phyloP scores from a whole-genome alignment of 139 green algal species.

The Picochlorum sp. region DNA sequence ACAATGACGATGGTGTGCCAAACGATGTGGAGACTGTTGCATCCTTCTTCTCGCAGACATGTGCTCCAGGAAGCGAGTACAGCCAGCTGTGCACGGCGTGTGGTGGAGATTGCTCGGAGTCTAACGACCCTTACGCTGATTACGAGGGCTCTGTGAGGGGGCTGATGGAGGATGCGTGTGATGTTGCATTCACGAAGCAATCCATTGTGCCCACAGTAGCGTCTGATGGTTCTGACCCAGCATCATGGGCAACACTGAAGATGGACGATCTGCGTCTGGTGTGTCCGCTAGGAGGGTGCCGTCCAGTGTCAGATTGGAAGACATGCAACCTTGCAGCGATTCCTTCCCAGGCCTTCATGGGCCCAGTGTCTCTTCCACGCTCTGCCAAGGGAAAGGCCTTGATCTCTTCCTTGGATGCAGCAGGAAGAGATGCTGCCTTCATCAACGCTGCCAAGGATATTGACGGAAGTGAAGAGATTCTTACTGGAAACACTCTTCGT shows the following conservation, averaged over 20 bases:
- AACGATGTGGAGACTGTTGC: constrained; percentile 23
- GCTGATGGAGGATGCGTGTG: constrained; percentile 36
- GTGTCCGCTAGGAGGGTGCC: constrained; percentile 26
- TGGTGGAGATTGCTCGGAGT: constrained; percentile 20
- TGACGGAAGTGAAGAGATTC: not conserved
- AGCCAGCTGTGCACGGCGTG: constrained; percentile 25
- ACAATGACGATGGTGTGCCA: not conserved
- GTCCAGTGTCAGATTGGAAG: constrained; percentile 7
- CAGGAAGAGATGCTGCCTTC: constrained; percentile 5
- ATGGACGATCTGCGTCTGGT: constrained; percentile 22
- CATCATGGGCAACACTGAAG: constrained; percentile 11
- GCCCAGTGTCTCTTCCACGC: constrained; percentile 15
- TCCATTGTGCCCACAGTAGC: constrained; percentile 14
- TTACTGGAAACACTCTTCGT: not conserved
- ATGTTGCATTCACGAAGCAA: constrained; percentile 47
- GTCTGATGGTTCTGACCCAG: constrained; percentile 6
- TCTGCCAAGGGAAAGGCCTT: constrained; percentile 8
- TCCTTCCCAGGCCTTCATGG: constrained; percentile 23
- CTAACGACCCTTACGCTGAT: constrained; percentile 32
- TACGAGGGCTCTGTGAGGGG: constrained; percentile 35
- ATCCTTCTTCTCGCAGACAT: constrained; percentile 24
- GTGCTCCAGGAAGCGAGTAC: constrained; percentile 15
- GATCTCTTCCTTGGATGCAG: constrained; percentile 8
- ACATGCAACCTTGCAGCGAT: constrained; percentile 18
- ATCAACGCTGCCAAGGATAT: constrained; percentile 6